Evolutionary conservation across 805 yeast species (phyloP).

Genomic region (Kodamaea restingae): DNA sequence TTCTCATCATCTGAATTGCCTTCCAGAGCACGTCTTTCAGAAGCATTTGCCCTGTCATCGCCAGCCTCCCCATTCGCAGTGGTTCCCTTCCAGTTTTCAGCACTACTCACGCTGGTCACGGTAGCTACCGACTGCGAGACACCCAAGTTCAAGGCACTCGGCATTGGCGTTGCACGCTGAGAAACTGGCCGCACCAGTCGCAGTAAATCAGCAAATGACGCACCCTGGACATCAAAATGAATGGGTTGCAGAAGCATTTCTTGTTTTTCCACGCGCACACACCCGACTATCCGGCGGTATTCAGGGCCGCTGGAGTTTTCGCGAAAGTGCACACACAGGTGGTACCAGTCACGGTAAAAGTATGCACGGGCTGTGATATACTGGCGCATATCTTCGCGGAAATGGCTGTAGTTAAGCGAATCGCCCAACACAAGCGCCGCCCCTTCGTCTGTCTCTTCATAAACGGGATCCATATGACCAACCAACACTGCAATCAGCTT

Average conservation of each 20-base stretch:
- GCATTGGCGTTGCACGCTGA: neutral
- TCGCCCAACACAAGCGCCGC: conserved; percentile 5
- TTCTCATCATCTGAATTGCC: too few species aligned
- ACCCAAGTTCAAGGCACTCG: neutral
- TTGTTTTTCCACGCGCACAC: conserved; percentile 7
- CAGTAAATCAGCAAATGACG: neutral
- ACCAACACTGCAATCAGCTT: conserved; percentile 25
- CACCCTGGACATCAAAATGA: conserved; percentile 3
- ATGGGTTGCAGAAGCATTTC: neutral
- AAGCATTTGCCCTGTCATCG: too few species aligned
- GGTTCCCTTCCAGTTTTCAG: too few species aligned
- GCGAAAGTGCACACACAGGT: conserved; percentile 7
- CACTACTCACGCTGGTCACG: neutral
- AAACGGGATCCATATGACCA: conserved; percentile 31
- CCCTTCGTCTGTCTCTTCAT: conserved; percentile 10
- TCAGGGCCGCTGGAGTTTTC: neutral
- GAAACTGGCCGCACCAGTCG: conserved; percentile 1
- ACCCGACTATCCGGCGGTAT: conserved; percentile 6
- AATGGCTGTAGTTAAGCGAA: conserved; percentile 4
- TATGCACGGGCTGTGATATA: conserved; percentile 22
- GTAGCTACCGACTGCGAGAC: neutral
- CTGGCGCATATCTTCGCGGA: conserved; percentile 14
- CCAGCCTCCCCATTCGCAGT: too few species aligned
- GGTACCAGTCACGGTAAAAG: conserved; percentile 36
- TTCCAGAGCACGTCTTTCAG: too few species aligned